Percentiles rank a stretch among this genome's conserved stretches.
Evolutionary conservation across 192 early-diverging fungal species (phyloP).

Genomic region (Coemansia sp.): DNA sequence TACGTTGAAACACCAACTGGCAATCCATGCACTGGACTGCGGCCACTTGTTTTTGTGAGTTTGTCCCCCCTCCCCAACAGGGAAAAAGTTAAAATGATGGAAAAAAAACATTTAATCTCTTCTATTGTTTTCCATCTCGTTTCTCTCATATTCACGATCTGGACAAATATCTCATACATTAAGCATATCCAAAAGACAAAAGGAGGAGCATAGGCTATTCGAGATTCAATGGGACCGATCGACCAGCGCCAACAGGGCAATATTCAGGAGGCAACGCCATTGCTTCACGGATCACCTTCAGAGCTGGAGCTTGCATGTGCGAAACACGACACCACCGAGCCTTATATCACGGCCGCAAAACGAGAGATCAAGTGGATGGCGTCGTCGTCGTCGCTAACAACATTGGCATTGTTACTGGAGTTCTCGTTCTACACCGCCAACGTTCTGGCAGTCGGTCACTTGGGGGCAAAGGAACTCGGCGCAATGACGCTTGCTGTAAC

Average conservation of each 20-base stretch:
- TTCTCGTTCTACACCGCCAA: constrained; percentile 1
- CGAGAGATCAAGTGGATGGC: constrained; percentile 28
- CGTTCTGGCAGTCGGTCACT: constrained; percentile 52
- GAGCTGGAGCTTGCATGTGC: constrained; percentile 17
- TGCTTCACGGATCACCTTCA: constrained; percentile 22
- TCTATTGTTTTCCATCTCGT: no score
- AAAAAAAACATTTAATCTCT: no score
- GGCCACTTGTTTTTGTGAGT: no score
- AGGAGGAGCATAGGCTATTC: no score
- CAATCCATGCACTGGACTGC: no score
- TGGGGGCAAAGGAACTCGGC: constrained; percentile 11
- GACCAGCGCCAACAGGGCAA: neutral
- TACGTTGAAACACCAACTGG: no score
- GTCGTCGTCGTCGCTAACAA: constrained; percentile 25
- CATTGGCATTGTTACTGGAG: constrained; percentile 5
- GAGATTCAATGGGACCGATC: no score
- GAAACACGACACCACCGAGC: constrained; percentile 25
- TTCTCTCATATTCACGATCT: no score
- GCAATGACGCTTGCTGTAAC: constrained; percentile 12
- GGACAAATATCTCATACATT: no score
- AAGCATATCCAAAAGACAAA: no score
- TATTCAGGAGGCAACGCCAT: constrained; percentile 21
- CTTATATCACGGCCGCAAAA: constrained; percentile 18
- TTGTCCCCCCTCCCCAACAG: no score
- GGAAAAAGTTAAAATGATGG: no score